These are phyloP conservation scores for Fusarium sp. DNA, from an alignment of 2,329 filamentous ascomycete genomes.

Conservation along the genomic window DNA sequence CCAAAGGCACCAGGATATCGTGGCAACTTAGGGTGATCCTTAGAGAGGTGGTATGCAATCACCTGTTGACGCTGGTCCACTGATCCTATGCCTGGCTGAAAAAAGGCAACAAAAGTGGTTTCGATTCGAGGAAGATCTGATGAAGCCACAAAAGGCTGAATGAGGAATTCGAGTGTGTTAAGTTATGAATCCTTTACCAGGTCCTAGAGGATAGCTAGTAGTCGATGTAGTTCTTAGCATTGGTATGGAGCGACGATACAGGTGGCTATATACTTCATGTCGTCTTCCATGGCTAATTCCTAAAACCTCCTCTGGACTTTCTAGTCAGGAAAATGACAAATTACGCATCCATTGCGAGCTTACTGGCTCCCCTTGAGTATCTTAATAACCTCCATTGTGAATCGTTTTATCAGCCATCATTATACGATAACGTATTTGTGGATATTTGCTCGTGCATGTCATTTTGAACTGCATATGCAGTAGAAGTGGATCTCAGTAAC, in stretches of 20 bases:
- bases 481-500: neutral
- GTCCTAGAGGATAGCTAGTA: neutral
- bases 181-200: neutral
- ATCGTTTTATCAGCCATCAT: neutral
- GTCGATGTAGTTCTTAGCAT: neutral
- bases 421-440: neutral
- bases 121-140: neutral
- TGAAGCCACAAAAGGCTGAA: neutral
- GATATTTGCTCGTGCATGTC: constrained; percentile 10
- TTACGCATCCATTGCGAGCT: neutral
- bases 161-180: neutral
- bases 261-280: neutral
- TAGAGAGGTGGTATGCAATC: neutral
- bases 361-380: neutral
- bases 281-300: neutral
- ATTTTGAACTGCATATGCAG: constrained; percentile 18
- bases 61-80: neutral
- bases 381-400: neutral
- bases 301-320: neutral
- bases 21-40: neutral
- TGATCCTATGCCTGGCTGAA: neutral
- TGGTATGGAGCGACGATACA: neutral
- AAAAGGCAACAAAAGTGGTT: neutral
- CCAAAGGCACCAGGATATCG: neutral
- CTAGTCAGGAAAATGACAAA: neutral